Evolutionary conservation across 2,329 filamentous ascomycete species (phyloP), one percentile per base, ranked within the genome.

Genomic region (Colletotrichum zoysiae): DNA sequence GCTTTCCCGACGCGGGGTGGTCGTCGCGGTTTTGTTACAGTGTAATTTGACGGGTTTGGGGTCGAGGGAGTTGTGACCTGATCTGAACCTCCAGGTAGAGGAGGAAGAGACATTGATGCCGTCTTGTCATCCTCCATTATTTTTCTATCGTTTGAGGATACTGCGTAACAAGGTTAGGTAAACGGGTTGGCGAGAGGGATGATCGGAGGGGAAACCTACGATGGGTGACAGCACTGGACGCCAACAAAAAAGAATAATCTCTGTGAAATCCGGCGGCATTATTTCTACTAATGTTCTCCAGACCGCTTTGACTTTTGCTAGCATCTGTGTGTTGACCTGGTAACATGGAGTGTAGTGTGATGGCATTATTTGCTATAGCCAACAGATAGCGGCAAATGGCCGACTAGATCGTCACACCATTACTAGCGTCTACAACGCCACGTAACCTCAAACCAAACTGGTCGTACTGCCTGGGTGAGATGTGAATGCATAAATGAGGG

Each of bases 1-100:
- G 59, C 55, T 18, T 42, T 64, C 18, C 42, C 42, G 2, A 68
- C 59, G 33, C 23, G 33, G 38, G 66, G 66, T 50, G 66, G 51
- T 26, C 42, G 60, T 12, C 60, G 59, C 12, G 66, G 16, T 35
- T 64, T 58, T n/a, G 18, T 14, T 11, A 50, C 33, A 33, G 62
- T 12, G 20, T 51, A 23, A 23, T 20, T 30, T 11, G 66, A 35
- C 4, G 42, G 40, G 23, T 42, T 42, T 14, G 14, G 26, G 14
- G 59, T 44, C 53, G 42, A 65, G 18, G 57, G 18, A 9, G 50
- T 35, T 14, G 33, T 57, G 3, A 50, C 23, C 16, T 33, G 51
- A 20, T 68, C 66, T 12, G 48, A 12, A 18, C 33, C 23, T 33
- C 42, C 51, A 9, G 59, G 5, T 16, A 51, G 18, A 30, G 59